These are phyloP conservation scores for Teratosphaeria nubilosa DNA, from an alignment of 2,329 filamentous ascomycete species.

Conservation along the genomic window DNA sequence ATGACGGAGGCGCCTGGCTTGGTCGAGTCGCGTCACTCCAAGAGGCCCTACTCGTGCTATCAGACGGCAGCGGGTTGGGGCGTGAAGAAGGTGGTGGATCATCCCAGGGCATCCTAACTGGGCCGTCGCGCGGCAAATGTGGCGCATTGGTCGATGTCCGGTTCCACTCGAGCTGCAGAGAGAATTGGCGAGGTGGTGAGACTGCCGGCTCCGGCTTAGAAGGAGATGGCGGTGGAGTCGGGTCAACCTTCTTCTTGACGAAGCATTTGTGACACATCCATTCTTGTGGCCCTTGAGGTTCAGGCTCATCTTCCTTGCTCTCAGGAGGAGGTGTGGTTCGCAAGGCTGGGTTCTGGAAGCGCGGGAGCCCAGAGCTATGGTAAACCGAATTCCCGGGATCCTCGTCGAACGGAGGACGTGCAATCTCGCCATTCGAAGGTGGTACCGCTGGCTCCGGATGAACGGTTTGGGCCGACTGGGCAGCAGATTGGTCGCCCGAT, in stretches of 20 bases:
- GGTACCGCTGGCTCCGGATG: not conserved
- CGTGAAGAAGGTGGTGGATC: conserved; percentile 2
- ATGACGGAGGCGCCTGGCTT: conserved; percentile 9
- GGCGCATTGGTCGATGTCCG: conserved; percentile 8
- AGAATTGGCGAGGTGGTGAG: conserved; percentile 18
- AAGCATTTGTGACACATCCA: conserved; percentile 42
- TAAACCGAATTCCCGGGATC: conserved; percentile 11
- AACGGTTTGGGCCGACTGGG: not conserved
- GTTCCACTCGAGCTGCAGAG: conserved; percentile 16
- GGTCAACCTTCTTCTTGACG: conserved; percentile 33
- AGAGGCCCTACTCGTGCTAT: not conserved
- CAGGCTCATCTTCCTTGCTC: conserved; percentile 5
- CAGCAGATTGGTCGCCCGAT: not conserved
- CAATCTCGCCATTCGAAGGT: conserved; percentile 8
- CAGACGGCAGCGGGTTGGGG: not conserved
- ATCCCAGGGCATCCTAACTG: conserved; percentile 20
- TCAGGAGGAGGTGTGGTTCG: conserved; percentile 3
- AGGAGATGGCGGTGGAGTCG: conserved; percentile 26
- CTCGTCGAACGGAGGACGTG: conserved; percentile 5
- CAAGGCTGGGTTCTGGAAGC: conserved; percentile 13
- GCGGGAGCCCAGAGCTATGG: conserved; percentile 17
- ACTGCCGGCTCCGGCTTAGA: conserved; percentile 13
- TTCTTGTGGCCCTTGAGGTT: conserved; percentile 8
- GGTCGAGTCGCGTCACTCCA: conserved; percentile 7
- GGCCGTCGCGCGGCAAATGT: conserved; percentile 11